phyloP scores from a whole-genome alignment of 2,329 filamentous ascomycete genomes.

The Stemphylium vesicarium region DNA sequence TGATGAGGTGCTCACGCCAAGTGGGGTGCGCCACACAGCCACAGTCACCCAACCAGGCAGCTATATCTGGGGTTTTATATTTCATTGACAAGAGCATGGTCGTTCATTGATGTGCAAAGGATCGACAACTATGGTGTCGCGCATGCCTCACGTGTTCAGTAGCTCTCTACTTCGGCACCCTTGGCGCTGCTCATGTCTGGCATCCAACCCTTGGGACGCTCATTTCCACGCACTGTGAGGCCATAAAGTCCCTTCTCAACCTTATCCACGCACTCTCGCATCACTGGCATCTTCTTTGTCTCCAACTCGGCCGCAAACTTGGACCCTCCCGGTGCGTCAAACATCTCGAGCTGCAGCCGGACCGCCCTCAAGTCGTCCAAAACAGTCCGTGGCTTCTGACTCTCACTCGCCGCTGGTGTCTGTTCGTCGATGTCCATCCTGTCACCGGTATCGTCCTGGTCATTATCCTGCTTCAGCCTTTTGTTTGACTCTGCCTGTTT shows the following conservation, averaged over 20 bases:
- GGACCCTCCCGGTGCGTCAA: constrained; percentile 64
- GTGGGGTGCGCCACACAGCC: constrained; percentile 22
- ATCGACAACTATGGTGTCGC: background rate
- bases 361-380: constrained; percentile 81
- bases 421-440: constrained; percentile 47
- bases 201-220: constrained; percentile 90
- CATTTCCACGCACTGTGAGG: constrained; percentile 82
- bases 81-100: background rate
- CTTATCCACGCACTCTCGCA: constrained; percentile 89
- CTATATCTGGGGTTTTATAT: background rate
- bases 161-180: constrained; percentile 52
- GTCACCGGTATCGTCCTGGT: constrained; percentile 28
- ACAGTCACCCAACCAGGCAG: constrained; percentile 6
- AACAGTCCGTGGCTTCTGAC: constrained; percentile 63
- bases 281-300: constrained; percentile 79
- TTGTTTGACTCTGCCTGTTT: constrained; percentile 48
- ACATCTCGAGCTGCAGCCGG: constrained; percentile 75
- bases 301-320: constrained; percentile 68
- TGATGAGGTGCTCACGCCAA: constrained; percentile 25
- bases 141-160: constrained; percentile 19
- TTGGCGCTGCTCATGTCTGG: constrained; percentile 68
- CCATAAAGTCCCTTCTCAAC: constrained; percentile 92
- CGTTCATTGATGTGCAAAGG: background rate
- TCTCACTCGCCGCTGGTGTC: constrained; percentile 23
- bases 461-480: constrained; percentile 21